Evolutionary conservation across 495 filamentous ascomycete genomes (phyloP).

Genomic region (Paragyromitra xinjiangensis): DNA sequence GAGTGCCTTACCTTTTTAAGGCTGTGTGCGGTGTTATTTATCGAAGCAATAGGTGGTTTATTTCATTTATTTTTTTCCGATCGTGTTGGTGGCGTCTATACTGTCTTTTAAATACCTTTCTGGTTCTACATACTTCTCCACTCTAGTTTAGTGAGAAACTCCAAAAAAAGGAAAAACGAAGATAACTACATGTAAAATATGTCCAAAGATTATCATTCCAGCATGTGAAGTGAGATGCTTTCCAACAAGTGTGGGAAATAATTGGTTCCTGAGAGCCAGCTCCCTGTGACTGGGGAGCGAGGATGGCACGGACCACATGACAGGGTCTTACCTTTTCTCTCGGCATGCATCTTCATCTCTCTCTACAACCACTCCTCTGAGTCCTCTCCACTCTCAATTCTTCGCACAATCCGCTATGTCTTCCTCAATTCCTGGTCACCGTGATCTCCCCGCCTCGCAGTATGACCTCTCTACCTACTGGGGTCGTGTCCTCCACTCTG

Average conservation of each 20-base stretch:
- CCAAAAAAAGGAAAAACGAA: neutral
- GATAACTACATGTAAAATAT: neutral
- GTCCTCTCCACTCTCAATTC: neutral
- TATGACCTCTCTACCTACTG: constrained; percentile 93
- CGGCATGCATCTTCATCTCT: neutral
- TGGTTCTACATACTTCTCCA: neutral
- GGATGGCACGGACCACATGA: neutral
- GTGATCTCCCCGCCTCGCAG: constrained; percentile 86
- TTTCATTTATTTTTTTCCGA: neutral
- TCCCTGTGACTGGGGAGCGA: neutral
- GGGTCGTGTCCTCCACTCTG: constrained; percentile 91
- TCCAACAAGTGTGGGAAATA: neutral
- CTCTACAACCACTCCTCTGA: constrained; percentile 1
- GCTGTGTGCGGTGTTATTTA: neutral
- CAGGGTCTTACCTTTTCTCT: neutral
- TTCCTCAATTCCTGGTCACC: constrained; percentile 82
- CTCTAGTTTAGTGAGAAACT: neutral
- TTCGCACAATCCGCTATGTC: constrained; percentile 71
- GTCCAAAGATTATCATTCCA: neutral
- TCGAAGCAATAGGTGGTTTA: neutral
- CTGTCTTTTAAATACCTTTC: neutral
- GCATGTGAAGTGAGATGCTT: neutral
- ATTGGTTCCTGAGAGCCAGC: neutral
- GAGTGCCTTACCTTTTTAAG: neutral
- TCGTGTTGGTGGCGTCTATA: neutral